phyloP scores from a whole-genome alignment of 2,329 filamentous ascomycete species.

The Hypocrella siamensis region DNA sequence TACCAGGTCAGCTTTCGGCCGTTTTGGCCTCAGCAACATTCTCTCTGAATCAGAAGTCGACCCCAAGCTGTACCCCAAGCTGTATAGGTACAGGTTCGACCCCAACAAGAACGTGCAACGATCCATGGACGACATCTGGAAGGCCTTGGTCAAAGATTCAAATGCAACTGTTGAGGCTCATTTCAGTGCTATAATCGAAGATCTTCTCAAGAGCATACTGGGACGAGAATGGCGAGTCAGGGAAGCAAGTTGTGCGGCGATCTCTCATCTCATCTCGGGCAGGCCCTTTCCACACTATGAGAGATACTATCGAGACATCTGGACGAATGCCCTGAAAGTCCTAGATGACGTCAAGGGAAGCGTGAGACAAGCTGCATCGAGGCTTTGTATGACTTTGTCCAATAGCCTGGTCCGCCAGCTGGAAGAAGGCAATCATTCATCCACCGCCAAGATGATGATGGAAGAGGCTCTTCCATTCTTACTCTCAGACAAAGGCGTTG shows the following conservation, averaged over 20 bases:
- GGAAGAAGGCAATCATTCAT: slow-evolving; percentile 57
- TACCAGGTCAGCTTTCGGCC: slow-evolving; percentile 86
- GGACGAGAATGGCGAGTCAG: slow-evolving; percentile 88
- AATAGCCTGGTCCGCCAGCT: slow-evolving; percentile 74
- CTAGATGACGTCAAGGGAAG: slow-evolving; percentile 92
- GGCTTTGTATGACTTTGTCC: slow-evolving; percentile 70
- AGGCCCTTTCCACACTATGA: slow-evolving; percentile 64
- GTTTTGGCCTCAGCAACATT: slow-evolving; percentile 84
- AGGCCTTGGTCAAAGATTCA: slow-evolving; percentile 80
- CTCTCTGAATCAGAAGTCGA: slow-evolving; percentile 79
- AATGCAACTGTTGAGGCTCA: slow-evolving; percentile 60
- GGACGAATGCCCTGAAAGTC: slow-evolving; percentile 75
- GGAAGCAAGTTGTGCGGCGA: slow-evolving; percentile 80
- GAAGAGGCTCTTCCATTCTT: slow-evolving; percentile 80
- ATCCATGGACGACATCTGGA: slow-evolving; percentile 98
- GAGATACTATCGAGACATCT: slow-evolving; percentile 70
- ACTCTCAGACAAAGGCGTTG: slow-evolving; percentile 73
- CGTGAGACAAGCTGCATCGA: slow-evolving; percentile 66
- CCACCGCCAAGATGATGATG: slow-evolving; percentile 64
- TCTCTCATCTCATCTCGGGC: slow-evolving; percentile 76
- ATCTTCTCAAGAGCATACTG: slow-evolving; percentile 71
- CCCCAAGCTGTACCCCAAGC: slow-evolving; percentile 86
- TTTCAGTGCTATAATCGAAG: slow-evolving; percentile 79
- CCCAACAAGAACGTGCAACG: slow-evolving; percentile 83
- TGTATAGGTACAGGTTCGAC: slow-evolving; percentile 89